A percentile compares a stretch with the other conserved stretches of the same genome.
phyloP scores from a whole-genome alignment of 2,329 filamentous ascomycete genomes.

The Nemania sp. region DNA sequence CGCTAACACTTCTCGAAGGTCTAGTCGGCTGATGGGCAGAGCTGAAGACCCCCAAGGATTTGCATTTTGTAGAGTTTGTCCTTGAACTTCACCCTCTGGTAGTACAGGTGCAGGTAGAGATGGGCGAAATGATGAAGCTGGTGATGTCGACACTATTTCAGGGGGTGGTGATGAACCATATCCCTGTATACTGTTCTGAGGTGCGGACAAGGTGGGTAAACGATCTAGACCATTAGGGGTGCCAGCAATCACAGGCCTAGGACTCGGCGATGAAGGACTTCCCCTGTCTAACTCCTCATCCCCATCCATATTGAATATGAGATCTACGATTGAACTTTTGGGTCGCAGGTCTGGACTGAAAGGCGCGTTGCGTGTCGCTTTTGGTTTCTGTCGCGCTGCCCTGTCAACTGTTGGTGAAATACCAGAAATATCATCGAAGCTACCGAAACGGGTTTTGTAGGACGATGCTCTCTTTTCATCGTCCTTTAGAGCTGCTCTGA shows the following conservation, averaged over 20 bases:
- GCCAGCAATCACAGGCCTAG: constrained; percentile 23
- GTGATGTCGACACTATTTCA: constrained; percentile 22
- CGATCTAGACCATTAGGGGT: constrained; percentile 39
- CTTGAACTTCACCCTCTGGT: constrained; percentile 21
- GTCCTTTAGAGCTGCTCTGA: constrained; percentile 65
- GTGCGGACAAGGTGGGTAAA: constrained; percentile 40
- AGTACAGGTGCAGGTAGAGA: constrained; percentile 13
- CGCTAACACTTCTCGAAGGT: constrained; percentile 77
- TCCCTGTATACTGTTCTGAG: constrained; percentile 47
- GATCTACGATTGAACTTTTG: constrained; percentile 70
- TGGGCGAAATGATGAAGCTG: constrained; percentile 14
- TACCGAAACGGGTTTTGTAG: constrained; percentile 63
- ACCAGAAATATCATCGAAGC: constrained; percentile 64
- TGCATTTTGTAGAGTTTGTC: constrained; percentile 31
- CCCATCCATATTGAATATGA: constrained; percentile 96
- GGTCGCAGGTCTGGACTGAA: constrained; percentile 70
- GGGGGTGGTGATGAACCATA: constrained; percentile 39
- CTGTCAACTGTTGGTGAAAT: constrained; percentile 50
- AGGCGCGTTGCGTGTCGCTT: constrained; percentile 55
- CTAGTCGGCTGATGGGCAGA: constrained; percentile 66
- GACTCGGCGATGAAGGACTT: constrained; percentile 41
- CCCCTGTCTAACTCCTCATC: constrained; percentile 55
- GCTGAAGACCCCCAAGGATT: constrained; percentile 56
- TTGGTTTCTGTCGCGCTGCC: constrained; percentile 50
- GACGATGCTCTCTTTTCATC: constrained; percentile 68